Evolutionary conservation across 2,329 filamentous ascomycete genomes (phyloP).

Genomic region (Epichloe coenophiala): DNA sequence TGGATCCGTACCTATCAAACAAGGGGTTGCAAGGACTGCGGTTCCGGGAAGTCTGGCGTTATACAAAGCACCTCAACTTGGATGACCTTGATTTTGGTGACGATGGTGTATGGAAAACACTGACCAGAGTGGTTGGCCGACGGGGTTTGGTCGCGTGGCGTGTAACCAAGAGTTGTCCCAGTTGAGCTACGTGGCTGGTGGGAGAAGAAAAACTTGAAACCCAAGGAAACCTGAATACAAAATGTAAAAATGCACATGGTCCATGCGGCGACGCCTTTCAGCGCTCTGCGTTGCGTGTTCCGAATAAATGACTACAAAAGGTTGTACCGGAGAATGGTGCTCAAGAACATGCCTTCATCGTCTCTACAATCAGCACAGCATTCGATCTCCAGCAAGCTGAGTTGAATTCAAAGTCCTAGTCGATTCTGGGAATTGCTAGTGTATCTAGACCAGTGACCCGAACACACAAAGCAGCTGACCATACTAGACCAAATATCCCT

Average conservation of each 20-base stretch:
- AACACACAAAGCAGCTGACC: slow-evolving; percentile 9
- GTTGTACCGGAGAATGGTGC: too few relatives aligned
- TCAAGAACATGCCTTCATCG: too few relatives aligned
- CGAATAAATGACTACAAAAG: too few relatives aligned
- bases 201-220: neutral
- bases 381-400: neutral
- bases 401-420: slow-evolving; percentile 5
- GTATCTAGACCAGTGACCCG: neutral
- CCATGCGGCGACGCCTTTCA: too few relatives aligned
- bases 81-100: slow-evolving; percentile 71
- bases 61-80: slow-evolving; percentile 56
- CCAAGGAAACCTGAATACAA: neutral
- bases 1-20: slow-evolving; percentile 49
- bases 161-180: slow-evolving; percentile 45
- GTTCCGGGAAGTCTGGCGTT: slow-evolving; percentile 58
- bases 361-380: too few relatives aligned
- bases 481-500: slow-evolving; percentile 11
- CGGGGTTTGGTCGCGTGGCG: slow-evolving; percentile 50
- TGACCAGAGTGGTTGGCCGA: slow-evolving; percentile 52
- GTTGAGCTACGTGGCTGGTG: neutral
- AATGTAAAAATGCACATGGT: neutral
- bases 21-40: slow-evolving; percentile 45
- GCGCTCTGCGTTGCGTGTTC: neutral
- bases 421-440: slow-evolving; percentile 2
- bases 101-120: slow-evolving; percentile 60